These are phyloP conservation scores for Phyllosticta paracitricarpa DNA, from an alignment of 2,329 filamentous ascomycete genomes.

Conservation along the genomic window DNA sequence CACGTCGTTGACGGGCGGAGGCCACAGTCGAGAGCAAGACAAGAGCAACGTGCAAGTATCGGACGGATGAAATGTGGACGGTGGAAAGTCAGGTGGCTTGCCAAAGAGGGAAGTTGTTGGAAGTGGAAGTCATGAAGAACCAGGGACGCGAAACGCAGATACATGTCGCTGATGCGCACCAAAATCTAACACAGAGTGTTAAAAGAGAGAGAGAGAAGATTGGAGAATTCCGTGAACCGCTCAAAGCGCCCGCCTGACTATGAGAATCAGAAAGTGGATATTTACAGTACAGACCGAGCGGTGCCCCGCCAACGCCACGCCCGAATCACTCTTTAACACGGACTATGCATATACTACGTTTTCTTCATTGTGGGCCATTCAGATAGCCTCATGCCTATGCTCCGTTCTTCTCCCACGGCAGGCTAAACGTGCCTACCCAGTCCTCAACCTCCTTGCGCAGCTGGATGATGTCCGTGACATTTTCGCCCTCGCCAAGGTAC, in stretches of 20 bases:
- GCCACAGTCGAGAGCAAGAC: background rate
- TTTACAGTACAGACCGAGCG: background rate
- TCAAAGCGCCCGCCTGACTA: background rate
- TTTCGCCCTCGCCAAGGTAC: constrained; percentile 31
- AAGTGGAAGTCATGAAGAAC: background rate
- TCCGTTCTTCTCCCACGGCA: constrained; percentile 25
- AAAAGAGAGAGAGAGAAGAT: background rate
- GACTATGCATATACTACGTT: background rate
- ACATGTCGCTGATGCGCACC: background rate
- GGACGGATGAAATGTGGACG: background rate
- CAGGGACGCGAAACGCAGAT: background rate
- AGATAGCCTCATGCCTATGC: background rate
- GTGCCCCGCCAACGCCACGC: background rate
- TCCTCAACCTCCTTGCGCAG: constrained; percentile 31
- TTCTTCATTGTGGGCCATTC: background rate
- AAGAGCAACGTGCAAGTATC: background rate
- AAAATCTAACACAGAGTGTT: background rate
- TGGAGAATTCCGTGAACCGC: background rate
- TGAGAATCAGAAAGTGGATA: background rate
- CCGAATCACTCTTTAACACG: background rate
- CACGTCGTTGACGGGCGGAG: too few species aligned
- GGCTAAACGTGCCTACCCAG: constrained; percentile 32
- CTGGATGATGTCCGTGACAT: constrained; percentile 32
- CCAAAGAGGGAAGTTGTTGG: background rate
- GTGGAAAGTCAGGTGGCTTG: background rate